Evolutionary conservation across 2,329 filamentous ascomycete genomes (phyloP).

Genomic region (Ampelomyces quisqualis): DNA sequence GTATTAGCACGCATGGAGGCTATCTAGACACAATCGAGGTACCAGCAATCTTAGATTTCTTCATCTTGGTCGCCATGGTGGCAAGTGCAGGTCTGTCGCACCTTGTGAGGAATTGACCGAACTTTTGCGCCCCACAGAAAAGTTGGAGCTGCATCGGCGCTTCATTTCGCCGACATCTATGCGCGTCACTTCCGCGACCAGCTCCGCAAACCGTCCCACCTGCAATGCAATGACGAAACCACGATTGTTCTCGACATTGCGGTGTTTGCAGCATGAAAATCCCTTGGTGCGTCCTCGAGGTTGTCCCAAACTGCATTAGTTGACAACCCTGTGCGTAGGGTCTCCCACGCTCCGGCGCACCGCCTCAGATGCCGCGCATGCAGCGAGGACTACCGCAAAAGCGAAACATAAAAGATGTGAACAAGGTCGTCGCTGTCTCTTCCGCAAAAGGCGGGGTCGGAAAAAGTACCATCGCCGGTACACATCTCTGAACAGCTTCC

Average conservation of each 20-base stretch:
- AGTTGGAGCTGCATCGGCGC: constrained; percentile 23
- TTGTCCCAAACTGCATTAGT: not conserved
- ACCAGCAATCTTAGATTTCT: constrained; percentile 38
- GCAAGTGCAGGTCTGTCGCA: too few relatives aligned
- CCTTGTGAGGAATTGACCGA: constrained; percentile 16
- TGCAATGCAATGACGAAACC: constrained; percentile 43
- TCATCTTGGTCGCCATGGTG: constrained; percentile 23
- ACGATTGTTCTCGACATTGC: constrained; percentile 57
- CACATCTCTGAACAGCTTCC: constrained; percentile 8
- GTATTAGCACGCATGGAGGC: too few relatives aligned
- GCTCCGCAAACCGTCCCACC: constrained; percentile 18
- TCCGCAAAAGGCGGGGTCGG: constrained; percentile 98
- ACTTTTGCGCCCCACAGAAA: constrained; percentile 33
- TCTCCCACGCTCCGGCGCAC: constrained; percentile 71
- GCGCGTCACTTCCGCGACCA: constrained; percentile 26
- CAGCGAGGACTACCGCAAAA: constrained; percentile 80
- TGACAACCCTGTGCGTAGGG: constrained; percentile 58
- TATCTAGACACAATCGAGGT: too few relatives aligned
- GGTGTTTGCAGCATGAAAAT: constrained; percentile 72
- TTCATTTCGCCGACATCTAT: constrained; percentile 15
- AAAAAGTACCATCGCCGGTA: constrained; percentile 89
- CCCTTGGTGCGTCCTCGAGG: constrained; percentile 64
- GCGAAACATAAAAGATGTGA: constrained; percentile 77
- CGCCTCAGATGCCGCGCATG: constrained; percentile 68
- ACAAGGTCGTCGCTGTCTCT: constrained; percentile 92